These are phyloP conservation scores for Daedaleopsis sinensis DNA, from an alignment of 768 basidiomycete genomes.

Conservation along the genomic window DNA sequence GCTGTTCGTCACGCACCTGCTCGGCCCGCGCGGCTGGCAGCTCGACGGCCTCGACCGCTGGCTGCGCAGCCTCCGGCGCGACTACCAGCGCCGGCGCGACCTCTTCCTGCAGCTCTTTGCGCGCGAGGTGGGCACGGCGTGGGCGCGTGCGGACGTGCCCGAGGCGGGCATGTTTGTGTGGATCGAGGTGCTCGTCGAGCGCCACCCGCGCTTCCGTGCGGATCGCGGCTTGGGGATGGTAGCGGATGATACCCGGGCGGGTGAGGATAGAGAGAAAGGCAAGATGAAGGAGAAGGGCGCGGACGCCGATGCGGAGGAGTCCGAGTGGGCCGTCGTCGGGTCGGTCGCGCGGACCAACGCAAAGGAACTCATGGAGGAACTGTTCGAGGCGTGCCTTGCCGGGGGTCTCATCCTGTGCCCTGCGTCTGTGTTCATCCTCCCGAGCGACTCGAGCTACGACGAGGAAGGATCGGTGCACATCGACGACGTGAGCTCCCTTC, in stretches of 20 bases:
- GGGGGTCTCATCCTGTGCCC: slow-evolving; percentile 50
- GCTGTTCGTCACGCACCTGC: slow-evolving; percentile 45
- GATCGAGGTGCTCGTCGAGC: slow-evolving; percentile 47
- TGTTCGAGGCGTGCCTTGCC: slow-evolving; percentile 44
- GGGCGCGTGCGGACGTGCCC: slow-evolving; percentile 33
- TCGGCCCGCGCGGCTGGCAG: slow-evolving; percentile 44
- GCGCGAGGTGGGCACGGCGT: slow-evolving; percentile 36
- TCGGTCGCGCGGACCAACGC: slow-evolving; percentile 39
- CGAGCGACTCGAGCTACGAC: slow-evolving; percentile 29
- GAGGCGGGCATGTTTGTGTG: slow-evolving; percentile 61
- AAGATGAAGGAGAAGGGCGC: too few relatives aligned
- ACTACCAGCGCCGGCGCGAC: slow-evolving; percentile 53
- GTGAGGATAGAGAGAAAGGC: too few relatives aligned
- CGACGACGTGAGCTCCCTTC: slow-evolving; percentile 40
- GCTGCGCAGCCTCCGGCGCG: slow-evolving; percentile 45
- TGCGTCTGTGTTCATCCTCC: slow-evolving; percentile 45
- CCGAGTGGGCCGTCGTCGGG: too few relatives aligned
- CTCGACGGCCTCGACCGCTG: slow-evolving; percentile 48
- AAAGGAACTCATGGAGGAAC: slow-evolving; percentile 46
- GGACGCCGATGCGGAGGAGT: too few relatives aligned
- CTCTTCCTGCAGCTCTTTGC: slow-evolving; percentile 45
- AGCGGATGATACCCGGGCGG: too few relatives aligned
- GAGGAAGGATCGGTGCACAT: slow-evolving; percentile 28
- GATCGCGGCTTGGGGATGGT: too few relatives aligned
- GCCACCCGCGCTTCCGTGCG: slow-evolving; percentile 42